Base-by-base conservation (phyloP, 176 grass and related monocot species). In the Poa pratensis region DNA sequence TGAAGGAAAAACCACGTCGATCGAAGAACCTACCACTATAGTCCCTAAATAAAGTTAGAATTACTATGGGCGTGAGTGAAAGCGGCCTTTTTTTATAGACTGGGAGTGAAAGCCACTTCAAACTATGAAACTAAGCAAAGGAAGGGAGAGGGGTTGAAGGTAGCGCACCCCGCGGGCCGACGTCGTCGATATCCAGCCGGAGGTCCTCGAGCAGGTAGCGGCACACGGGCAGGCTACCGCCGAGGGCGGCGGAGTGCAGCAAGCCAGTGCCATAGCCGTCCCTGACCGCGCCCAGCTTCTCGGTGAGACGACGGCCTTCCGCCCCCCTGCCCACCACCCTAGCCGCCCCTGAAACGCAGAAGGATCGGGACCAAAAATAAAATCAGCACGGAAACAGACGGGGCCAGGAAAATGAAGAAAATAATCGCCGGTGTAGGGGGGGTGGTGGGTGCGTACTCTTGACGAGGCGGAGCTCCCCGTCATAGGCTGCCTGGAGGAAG, bases 161-260 rank as follows among this genome's bases (percentile, higher is more conserved):
- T 2, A 8, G 34, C 12, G 9, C 12, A 83, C 81, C 81, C 32
- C 3, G 20, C 12, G 7, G 18, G 20, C 16, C 58, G 30, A 4
- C 45, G 7, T 46, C 19, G 45, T 50, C 5, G 28, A 84, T 59
- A 17, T 83, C 80, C 35, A 83, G 1, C 1, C 18, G 15, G 11
- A 73, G 68, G 67, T 83, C 68, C 27, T 85, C 60, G n/a, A 85
- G 15, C 32, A 85, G 46, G 48, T 77, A 85, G 0, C 8, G 7
- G 22, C 73, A 77, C 13, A 77, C n/a, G 7, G 15, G 15, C 14
- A 53, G 14, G 43, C 45, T 84, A 20, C 73, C 82, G 20, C 60
- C 2, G 2, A 46, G 3, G 13, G 46, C 72, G 14, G 82, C 57
- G 28, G 52, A 6, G 43, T 84, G 59, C 13, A 84, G 7, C 20